Evolutionary conservation across 441 rosid genomes (phyloP), one percentile per base, ranked within the genome.

Genomic region (Rhodomyrtus psidioides): DNA sequence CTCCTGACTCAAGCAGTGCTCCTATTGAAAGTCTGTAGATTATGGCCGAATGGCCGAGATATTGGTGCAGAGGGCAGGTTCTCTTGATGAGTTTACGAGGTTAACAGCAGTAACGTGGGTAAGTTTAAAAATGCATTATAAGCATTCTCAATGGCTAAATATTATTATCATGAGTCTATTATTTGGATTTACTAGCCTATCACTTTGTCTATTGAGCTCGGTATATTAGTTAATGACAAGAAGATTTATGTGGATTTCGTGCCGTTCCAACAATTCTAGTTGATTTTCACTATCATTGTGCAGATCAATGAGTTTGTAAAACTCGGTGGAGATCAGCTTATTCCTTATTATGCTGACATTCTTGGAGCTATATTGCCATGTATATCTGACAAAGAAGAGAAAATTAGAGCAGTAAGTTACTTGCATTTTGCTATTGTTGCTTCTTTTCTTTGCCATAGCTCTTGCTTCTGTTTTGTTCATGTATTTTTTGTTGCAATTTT

Each of bases 31-130:
- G 99, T 98, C 99, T 96, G 99, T 97, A 97, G 99, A 98, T 96
- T 98, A 98, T 94, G 98, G 99, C 91, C 99, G 99, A 88, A 98
- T 98, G 99, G 99, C 99, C 88, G 99, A 98, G 92, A 98, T 98
- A 90, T 90, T 98, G 93, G 99, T 98, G 91, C 96, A 92, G 90
- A 95, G 99, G 91, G 99, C 99, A 82, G 93, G 94, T 90, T 93
- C 99, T 91, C 87, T 93, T 54, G 99, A 98, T 94, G 99, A 97
- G 89, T 98, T 98, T 86, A 98, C 99, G 83, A 95, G 99, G 83
- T 90, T 97, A 91, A 98, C 99, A 30, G 99, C 99, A 34, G 93
- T 98, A 86, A 98, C 99, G 24, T 98, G 99, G 99, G 99, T 98
- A 91, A 91, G 94, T 54, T 82, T 87, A 27, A 16, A 44, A 75